Conservation (phyloP, 2,329 filamentous ascomycete genomes). For the Ascochyta lentis region DNA sequence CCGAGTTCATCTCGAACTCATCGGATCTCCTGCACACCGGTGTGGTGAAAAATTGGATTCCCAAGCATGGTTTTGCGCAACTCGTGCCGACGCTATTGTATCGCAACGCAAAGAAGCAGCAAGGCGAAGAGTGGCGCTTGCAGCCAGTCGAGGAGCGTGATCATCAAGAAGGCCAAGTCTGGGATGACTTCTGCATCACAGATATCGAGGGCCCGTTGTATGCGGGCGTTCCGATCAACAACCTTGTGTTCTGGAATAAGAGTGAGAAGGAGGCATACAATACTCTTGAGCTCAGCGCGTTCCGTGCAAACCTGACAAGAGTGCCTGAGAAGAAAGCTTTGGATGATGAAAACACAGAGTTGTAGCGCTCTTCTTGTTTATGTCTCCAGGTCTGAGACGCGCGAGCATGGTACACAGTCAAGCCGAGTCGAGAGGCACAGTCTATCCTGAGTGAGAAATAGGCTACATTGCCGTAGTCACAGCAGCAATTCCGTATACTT, state of each 20-base stretch:
- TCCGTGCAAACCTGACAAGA: constrained; percentile 37
- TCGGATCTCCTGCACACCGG: constrained; percentile 30
- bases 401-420: no score
- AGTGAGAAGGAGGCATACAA: constrained; percentile 22
- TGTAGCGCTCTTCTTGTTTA: background rate
- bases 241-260: constrained; percentile 46
- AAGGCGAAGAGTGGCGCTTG: constrained; percentile 48
- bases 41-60: background rate
- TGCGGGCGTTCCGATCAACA: constrained; percentile 43
- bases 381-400: no score
- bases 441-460: no score
- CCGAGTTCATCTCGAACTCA: constrained; percentile 39
- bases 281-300: constrained; percentile 43
- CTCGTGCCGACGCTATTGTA: constrained; percentile 40
- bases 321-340: background rate
- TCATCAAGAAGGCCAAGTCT: constrained; percentile 19
- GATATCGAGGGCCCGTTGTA: constrained; percentile 44
- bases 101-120: constrained; percentile 30
- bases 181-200: constrained; percentile 48
- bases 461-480: no score
- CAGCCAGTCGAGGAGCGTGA: constrained; percentile 24
- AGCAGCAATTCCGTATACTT: no score
- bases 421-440: no score
- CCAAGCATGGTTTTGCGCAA: constrained; percentile 26
- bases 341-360: background rate